phyloP scores from a whole-genome alignment of 805 yeast species.

The Grigorovia transvaalensis region DNA sequence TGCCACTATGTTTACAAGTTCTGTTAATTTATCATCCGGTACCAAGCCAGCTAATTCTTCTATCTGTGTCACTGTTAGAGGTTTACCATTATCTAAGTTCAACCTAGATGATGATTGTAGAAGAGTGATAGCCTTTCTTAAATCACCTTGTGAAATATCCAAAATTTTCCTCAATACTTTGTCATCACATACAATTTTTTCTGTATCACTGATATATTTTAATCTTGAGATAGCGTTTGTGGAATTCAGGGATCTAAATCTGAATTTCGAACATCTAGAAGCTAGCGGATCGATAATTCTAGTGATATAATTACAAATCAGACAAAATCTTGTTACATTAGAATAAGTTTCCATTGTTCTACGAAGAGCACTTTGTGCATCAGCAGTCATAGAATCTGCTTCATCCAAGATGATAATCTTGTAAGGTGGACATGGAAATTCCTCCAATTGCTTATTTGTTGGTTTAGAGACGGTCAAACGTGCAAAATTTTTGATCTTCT shows the following conservation, averaged over 20 bases:
- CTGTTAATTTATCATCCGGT: constrained; percentile 37
- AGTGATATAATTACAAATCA: constrained; percentile 93
- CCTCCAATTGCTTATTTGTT: constrained; percentile 48
- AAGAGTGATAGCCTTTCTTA: constrained; percentile 84
- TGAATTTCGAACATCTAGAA: constrained; percentile 89
- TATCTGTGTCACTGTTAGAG: constrained; percentile 38
- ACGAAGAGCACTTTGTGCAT: constrained; percentile 91
- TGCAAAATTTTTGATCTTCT: constrained; percentile 79
- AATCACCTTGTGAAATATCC: constrained; percentile 75
- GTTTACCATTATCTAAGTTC: constrained; percentile 28
- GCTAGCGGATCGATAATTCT: constrained; percentile 95
- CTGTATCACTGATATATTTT: constrained; percentile 45
- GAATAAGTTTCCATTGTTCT: constrained; percentile 91
- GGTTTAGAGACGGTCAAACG: constrained; percentile 78
- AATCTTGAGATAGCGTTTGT: constrained; percentile 62
- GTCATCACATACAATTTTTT: constrained; percentile 33
- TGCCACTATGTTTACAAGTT: constrained; percentile 32
- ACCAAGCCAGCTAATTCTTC: constrained; percentile 73
- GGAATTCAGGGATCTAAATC: constrained; percentile 72
- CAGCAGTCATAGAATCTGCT: constrained; percentile 96
- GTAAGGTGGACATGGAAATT: constrained; percentile 94
- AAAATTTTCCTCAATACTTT: constrained; percentile 55
- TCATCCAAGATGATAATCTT: constrained; percentile 88
- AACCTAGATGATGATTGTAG: constrained; percentile 74
- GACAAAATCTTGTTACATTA: constrained; percentile 80